Evolutionary conservation across 305 asterid genomes (phyloP).

Genomic region (Plantago coronopus): DNA sequence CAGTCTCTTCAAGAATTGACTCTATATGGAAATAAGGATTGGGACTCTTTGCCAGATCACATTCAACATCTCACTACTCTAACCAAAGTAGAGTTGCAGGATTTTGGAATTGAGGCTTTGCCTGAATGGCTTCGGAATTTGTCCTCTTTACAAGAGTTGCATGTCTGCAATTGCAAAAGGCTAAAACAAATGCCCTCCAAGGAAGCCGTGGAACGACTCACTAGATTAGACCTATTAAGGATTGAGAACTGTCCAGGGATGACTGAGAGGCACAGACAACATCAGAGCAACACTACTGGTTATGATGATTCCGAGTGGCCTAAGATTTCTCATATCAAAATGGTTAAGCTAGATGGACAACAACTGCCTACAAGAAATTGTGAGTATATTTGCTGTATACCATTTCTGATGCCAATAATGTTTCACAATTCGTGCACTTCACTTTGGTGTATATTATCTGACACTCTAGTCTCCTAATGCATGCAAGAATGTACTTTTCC

Average conservation of each 20-base stretch:
- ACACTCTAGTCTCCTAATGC: too few species aligned
- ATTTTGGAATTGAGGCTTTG: constrained; percentile 24
- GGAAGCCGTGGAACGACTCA: constrained; percentile 24
- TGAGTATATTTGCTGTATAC: background rate
- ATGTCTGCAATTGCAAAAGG: background rate
- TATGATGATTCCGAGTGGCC: background rate
- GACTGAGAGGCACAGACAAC: background rate
- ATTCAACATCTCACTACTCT: constrained; percentile 24
- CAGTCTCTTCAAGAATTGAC: background rate
- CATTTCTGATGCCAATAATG: too few species aligned
- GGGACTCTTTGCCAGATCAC: constrained; percentile 20
- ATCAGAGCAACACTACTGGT: background rate
- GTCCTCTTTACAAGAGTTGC: background rate
- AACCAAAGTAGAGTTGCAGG: background rate
- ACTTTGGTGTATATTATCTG: too few species aligned
- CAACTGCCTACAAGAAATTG: background rate
- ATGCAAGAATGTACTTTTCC: too few species aligned
- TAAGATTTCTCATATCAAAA: background rate
- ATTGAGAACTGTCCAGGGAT: background rate
- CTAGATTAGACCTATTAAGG: background rate
- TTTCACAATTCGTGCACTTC: too few species aligned
- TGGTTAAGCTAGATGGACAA: background rate
- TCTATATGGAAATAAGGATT: constrained; percentile 13
- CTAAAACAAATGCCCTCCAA: constrained; percentile 8
- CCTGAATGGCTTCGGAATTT: constrained; percentile 28